Conservation (phyloP, 192 early-diverging fungal genomes). For the Rhizophagus prolifer region DNA sequence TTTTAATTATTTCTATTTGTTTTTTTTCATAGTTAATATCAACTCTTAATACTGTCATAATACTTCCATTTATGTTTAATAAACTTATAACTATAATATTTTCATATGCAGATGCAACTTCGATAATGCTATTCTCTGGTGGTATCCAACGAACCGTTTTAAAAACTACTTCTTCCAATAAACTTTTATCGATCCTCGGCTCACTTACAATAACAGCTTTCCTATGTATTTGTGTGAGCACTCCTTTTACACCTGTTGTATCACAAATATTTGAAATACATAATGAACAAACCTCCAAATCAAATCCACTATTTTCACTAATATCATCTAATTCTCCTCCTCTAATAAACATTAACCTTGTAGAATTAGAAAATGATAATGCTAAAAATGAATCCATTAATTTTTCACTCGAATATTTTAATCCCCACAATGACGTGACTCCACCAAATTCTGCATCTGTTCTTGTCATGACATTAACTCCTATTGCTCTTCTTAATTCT, state of each 20-base stretch:
- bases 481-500: conserved; percentile 16
- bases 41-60: neutral
- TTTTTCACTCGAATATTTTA: conserved; percentile 6
- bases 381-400: conserved; percentile 7
- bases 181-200: neutral
- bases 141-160: neutral
- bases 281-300: conserved; percentile 15
- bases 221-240: conserved; percentile 9
- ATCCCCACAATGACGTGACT: conserved; percentile 9
- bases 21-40: neutral
- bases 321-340: conserved; percentile 11
- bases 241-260: neutral
- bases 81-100: neutral
- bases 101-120: conserved; percentile 10
- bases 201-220: neutral
- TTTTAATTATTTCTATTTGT: neutral
- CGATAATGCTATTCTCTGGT: conserved; percentile 2
- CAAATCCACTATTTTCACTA: conserved; percentile 14
- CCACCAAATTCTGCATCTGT: conserved; percentile 13
- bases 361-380: conserved; percentile 17
- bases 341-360: conserved; percentile 2
- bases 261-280: neutral
- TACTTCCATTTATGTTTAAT: conserved; percentile 9
- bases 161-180: neutral
- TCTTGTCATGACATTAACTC: conserved; percentile 2